Evolutionary conservation across 2,329 filamentous ascomycete genomes (phyloP).

Genomic region (Cladosporium sp.): DNA sequence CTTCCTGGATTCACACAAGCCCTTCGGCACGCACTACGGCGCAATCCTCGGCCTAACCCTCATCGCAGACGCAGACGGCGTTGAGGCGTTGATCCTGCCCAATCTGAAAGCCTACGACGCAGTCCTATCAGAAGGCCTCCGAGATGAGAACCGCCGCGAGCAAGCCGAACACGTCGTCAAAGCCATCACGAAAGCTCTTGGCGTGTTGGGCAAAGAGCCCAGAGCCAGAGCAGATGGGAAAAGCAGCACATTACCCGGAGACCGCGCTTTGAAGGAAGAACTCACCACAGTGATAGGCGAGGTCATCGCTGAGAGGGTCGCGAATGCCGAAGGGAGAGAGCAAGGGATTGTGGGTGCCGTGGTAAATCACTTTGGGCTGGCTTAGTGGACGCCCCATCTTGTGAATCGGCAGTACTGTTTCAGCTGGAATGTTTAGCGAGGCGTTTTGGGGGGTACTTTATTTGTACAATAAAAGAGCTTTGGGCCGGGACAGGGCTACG

Average conservation of each 20-base stretch:
- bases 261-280: constrained; percentile 37
- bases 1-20: constrained; percentile 81
- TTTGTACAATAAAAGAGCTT: neutral
- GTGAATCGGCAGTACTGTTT: neutral
- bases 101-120: constrained; percentile 63
- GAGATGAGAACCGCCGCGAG: constrained; percentile 51
- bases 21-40: constrained; percentile 81
- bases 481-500: neutral
- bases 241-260: constrained; percentile 39
- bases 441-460: constrained; percentile 6
- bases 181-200: constrained; percentile 54
- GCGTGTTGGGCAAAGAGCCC: constrained; percentile 48
- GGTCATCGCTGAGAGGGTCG: constrained; percentile 37
- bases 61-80: constrained; percentile 66
- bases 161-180: constrained; percentile 59
- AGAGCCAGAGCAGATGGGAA: constrained; percentile 11
- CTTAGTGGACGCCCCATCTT: neutral
- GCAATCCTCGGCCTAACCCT: constrained; percentile 75
- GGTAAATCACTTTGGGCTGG: neutral
- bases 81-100: constrained; percentile 61
- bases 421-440: constrained; percentile 5
- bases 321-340: neutral
- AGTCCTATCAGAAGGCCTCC: constrained; percentile 54
- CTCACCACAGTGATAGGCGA: constrained; percentile 43
- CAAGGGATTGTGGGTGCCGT: constrained; percentile 4